Conservation (phyloP, 306 rosid genomes). For the Quercus aquifolioides region DNA sequence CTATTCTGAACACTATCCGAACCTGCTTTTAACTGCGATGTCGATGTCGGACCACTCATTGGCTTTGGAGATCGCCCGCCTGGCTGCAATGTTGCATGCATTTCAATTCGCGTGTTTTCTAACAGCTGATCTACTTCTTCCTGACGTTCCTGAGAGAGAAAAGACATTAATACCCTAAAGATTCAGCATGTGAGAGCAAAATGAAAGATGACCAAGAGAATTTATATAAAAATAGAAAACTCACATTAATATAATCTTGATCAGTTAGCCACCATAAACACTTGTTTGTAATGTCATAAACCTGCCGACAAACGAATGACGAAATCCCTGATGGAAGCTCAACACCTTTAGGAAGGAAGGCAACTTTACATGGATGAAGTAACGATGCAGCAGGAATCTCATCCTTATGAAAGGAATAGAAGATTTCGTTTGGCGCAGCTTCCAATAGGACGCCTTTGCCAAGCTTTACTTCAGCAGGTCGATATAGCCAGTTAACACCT, state of each 20-base stretch:
- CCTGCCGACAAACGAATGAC: slow-evolving; percentile 90
- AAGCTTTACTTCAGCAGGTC: slow-evolving; percentile 81
- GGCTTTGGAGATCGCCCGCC: slow-evolving; percentile 97
- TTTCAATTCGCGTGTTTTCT: slow-evolving; percentile 76
- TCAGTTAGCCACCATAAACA: slow-evolving; percentile 98
- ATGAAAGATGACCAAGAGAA: background rate
- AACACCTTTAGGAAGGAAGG: slow-evolving; percentile 89
- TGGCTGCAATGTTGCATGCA: slow-evolving; percentile 90
- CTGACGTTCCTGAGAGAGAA: slow-evolving; percentile 58
- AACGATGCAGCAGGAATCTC: slow-evolving; percentile 90
- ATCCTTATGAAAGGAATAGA: slow-evolving; percentile 95
- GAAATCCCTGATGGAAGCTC: slow-evolving; percentile 90
- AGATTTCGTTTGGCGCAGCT: slow-evolving; percentile 91
- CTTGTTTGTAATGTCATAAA: slow-evolving; percentile 66
- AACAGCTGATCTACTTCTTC: slow-evolving; percentile 86
- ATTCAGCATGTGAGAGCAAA: background rate
- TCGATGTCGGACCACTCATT: slow-evolving; percentile 67
- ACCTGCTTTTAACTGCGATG: slow-evolving; percentile 67
- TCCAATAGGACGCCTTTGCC: slow-evolving; percentile 63
- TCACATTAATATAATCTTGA: slow-evolving; percentile 70
- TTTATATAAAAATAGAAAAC: slow-evolving; percentile 23
- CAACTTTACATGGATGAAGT: slow-evolving; percentile 96
- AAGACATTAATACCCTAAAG: background rate
- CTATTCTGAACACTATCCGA: slow-evolving; percentile 73
- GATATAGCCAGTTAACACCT: slow-evolving; percentile 89